Evolutionary conservation across 257 asterid genomes (phyloP), one percentile per base, ranked within the genome.

Genomic region (Solanum commersonii): DNA sequence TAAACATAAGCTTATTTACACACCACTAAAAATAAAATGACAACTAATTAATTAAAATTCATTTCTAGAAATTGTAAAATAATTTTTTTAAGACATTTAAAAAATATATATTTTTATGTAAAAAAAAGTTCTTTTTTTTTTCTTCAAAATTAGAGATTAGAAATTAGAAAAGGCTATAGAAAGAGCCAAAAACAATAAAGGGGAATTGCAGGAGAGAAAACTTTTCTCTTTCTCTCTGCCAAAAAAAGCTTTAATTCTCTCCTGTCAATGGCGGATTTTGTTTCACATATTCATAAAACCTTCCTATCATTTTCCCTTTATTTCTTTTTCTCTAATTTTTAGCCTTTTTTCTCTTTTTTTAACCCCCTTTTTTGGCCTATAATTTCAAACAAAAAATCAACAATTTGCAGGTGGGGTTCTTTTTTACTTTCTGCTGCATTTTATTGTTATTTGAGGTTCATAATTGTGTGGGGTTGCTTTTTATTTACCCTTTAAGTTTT

Each of bases 191-290:
- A 37, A 70, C 31, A 20, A 87, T 85, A 59, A 84, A 63, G 89
- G 73, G 25, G 84, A 40, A 81, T 40, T 46, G 87, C 72, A 46
- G 85, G 89, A 88, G 87, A 88, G 83, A 86, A 86, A 89, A 87
- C 90, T 78, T 90, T 89, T 88, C 71, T 91, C 42, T 67, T 89
- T 79, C 90, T 85, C 92, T 89, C 89, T 52, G n/a, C 18, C 5
- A 15, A 46, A 46, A 46, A 46, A 14, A 44, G 25, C 65, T 56
- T 56, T 8, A 56, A 56, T 22, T 91, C 90, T 90, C 86, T 77
- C 33, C 84, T 78, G 65, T 88, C 89, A 90, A 89, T 89, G 93
- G 90, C 89, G 88, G 90, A 90, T 78, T 78, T 42, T 42, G 23
- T 33, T 91, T 87, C 91, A 87, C 78, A 87, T 90, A 49, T 90